phyloP scores from a whole-genome alignment of 2,329 filamentous ascomycete genomes.

The Dryadomyces sulphureus region DNA sequence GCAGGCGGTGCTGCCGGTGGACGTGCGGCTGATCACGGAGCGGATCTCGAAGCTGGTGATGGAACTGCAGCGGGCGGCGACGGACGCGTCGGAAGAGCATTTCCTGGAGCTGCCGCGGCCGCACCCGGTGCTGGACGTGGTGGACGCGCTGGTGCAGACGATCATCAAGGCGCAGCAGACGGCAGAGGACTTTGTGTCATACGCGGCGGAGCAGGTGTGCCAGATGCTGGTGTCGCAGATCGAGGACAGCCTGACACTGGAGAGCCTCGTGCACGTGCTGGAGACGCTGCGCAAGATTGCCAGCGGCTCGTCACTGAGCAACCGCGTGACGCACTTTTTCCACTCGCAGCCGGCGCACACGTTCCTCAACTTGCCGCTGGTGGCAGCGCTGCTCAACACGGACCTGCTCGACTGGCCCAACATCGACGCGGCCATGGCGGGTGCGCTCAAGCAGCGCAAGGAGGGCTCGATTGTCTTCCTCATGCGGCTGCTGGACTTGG shows the following conservation, averaged over 20 bases:
- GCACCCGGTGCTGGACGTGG: slow-evolving; percentile 44
- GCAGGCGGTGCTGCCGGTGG: slow-evolving; percentile 27
- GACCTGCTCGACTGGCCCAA: slow-evolving; percentile 48
- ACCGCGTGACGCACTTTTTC: slow-evolving; percentile 40
- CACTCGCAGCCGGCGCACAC: slow-evolving; percentile 38
- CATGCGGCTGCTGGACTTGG: slow-evolving; percentile 62
- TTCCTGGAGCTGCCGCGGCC: slow-evolving; percentile 43
- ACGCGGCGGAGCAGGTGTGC: slow-evolving; percentile 45
- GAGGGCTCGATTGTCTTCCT: slow-evolving; percentile 63
- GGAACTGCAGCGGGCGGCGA: slow-evolving; percentile 40
- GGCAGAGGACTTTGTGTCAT: slow-evolving; percentile 44
- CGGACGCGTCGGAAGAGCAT: slow-evolving; percentile 41
- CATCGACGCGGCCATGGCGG: slow-evolving; percentile 58
- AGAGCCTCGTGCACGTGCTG: slow-evolving; percentile 47
- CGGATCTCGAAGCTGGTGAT: slow-evolving; percentile 42
- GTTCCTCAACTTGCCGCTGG: slow-evolving; percentile 42
- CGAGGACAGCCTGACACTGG: slow-evolving; percentile 41
- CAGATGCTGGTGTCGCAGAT: slow-evolving; percentile 36
- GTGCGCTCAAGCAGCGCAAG: slow-evolving; percentile 57
- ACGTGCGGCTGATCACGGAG: slow-evolving; percentile 36
- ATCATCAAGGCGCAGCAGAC: slow-evolving; percentile 49
- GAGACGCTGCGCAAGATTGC: slow-evolving; percentile 46
- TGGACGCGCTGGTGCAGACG: slow-evolving; percentile 45
- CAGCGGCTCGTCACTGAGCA: slow-evolving; percentile 36
- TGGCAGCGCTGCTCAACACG: slow-evolving; percentile 41